Conservation (phyloP, 2,329 filamentous ascomycete genomes). For the Ophiostoma tasmaniense region DNA sequence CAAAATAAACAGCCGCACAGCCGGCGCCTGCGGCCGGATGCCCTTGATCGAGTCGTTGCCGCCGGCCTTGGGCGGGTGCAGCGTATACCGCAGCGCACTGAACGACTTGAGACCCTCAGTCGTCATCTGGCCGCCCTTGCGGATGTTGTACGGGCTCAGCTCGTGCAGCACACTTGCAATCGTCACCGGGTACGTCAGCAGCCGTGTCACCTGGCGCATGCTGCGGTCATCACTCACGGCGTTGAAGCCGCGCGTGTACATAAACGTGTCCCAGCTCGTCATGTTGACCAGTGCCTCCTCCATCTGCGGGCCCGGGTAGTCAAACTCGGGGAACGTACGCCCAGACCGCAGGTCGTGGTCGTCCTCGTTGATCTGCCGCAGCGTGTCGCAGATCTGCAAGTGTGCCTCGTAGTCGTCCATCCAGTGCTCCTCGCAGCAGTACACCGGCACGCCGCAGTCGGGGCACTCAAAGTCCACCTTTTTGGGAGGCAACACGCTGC, state of each 20-base stretch:
- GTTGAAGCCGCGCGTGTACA: slow-evolving; percentile 85
- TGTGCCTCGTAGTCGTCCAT: slow-evolving; percentile 92
- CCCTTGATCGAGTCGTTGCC: slow-evolving; percentile 67
- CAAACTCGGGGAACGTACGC: slow-evolving; percentile 85
- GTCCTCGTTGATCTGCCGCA: slow-evolving; percentile 93
- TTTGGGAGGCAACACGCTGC: slow-evolving; percentile 51
- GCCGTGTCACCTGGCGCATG: slow-evolving; percentile 84
- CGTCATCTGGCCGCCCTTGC: slow-evolving; percentile 66
- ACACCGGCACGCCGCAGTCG: slow-evolving; percentile 88
- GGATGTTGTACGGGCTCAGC: slow-evolving; percentile 81
- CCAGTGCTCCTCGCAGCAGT: slow-evolving; percentile 92
- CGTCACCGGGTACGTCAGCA: slow-evolving; percentile 89
- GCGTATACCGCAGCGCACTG: slow-evolving; percentile 82
- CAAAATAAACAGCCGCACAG: slow-evolving; percentile 84
- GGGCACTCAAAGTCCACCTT: slow-evolving; percentile 93
- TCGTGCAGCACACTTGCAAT: slow-evolving; percentile 89
- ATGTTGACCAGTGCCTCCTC: slow-evolving; percentile 93
- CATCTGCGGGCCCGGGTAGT: slow-evolving; percentile 80
- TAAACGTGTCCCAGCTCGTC: slow-evolving; percentile 96
- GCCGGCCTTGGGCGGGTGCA: slow-evolving; percentile 78
- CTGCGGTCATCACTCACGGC: slow-evolving; percentile 85
- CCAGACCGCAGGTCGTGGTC: slow-evolving; percentile 91
- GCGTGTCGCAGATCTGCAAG: slow-evolving; percentile 81
- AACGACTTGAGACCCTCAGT: slow-evolving; percentile 88
- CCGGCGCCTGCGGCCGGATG: slow-evolving; percentile 73